A percentile compares a stretch with the other conserved stretches of the same genome.
Evolutionary conservation across 163 green algal species (phyloP).

Genomic region (Chlorella variabilis): DNA sequence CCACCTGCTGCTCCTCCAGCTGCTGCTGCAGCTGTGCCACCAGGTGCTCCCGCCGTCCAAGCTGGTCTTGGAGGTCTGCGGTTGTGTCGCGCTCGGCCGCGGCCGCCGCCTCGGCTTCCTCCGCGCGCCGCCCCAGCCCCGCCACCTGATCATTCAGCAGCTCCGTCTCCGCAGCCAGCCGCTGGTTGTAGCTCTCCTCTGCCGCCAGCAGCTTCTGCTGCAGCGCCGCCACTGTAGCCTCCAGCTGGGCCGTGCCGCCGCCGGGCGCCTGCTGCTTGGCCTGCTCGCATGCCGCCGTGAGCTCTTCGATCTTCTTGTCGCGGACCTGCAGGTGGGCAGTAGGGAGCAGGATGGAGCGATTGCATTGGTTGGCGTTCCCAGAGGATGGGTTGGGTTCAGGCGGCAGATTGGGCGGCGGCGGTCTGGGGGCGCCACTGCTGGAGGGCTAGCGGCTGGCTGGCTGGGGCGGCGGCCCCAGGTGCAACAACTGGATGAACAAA

Average conservation of each 20-base stretch:
- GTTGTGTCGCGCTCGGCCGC: not conserved
- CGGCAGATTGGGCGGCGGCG: too few species aligned
- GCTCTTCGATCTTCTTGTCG: conserved; percentile 61
- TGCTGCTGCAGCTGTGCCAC: conserved; percentile 20
- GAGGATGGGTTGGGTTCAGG: too few species aligned
- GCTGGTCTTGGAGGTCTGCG: conserved; percentile 28
- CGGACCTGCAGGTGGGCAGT: conserved; percentile 11
- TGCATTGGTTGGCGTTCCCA: too few species aligned
- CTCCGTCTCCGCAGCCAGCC: conserved; percentile 43
- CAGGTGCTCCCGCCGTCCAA: conserved; percentile 28
- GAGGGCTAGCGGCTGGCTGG: too few species aligned
- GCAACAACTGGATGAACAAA: not conserved
- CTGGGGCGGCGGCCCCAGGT: too few species aligned
- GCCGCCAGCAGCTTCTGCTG: conserved; percentile 40
- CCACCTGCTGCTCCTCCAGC: conserved; percentile 2
- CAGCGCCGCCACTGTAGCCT: conserved; percentile 27
- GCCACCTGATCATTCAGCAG: conserved; percentile 34
- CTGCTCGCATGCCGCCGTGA: conserved; percentile 16
- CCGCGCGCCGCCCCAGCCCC: not conserved
- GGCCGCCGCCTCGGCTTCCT: not conserved
- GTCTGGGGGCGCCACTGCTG: too few species aligned
- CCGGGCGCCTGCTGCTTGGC: not conserved
- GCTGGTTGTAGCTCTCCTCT: conserved; percentile 38
- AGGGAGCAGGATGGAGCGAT: too few species aligned
- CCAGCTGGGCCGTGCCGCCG: conserved; percentile 9